A percentile compares a stretch with the other conserved stretches of the same genome.
phyloP scores from a whole-genome alignment of 805 yeast species.

The Isabelozyma pseudorhagii region DNA sequence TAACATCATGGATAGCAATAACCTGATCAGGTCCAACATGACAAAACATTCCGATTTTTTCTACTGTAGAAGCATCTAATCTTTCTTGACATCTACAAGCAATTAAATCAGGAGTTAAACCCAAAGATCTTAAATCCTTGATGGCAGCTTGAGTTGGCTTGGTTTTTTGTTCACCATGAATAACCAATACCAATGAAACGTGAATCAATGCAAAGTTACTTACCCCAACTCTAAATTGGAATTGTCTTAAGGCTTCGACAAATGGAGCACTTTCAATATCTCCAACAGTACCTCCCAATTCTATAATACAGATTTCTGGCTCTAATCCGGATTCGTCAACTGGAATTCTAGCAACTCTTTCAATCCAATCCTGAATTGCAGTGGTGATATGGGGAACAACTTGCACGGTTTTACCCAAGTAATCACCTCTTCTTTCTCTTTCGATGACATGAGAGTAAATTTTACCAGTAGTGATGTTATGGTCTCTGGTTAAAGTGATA shows the following conservation, averaged over 20 bases:
- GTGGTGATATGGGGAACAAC: conserved; percentile 97
- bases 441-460: conserved; percentile 92
- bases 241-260: conserved; percentile 97
- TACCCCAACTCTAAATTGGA: conserved; percentile 93
- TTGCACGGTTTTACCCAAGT: conserved; percentile 98
- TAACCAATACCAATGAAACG: conserved; percentile 95
- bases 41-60: conserved; percentile 97
- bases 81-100: conserved; percentile 94
- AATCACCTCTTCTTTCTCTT: conserved; percentile 94
- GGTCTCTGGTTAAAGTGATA: conserved; percentile 88
- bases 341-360: conserved; percentile 84
- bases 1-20: conserved; percentile 93
- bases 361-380: conserved; percentile 98
- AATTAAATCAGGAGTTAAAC: conserved; percentile 93
- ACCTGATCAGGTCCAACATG: conserved; percentile 99
- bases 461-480: conserved; percentile 98
- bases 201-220: conserved; percentile 95
- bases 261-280: conserved; percentile 99
- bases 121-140: conserved; percentile 91
- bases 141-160: conserved; percentile 99
- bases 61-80: conserved; percentile 81
- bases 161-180: conserved; percentile 98
- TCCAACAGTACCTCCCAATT: conserved; percentile 99
- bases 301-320: conserved; percentile 96
- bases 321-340: conserved; percentile 84